Conservation (phyloP, 2,329 filamentous ascomycete species). For the Penicillium sp. region DNA sequence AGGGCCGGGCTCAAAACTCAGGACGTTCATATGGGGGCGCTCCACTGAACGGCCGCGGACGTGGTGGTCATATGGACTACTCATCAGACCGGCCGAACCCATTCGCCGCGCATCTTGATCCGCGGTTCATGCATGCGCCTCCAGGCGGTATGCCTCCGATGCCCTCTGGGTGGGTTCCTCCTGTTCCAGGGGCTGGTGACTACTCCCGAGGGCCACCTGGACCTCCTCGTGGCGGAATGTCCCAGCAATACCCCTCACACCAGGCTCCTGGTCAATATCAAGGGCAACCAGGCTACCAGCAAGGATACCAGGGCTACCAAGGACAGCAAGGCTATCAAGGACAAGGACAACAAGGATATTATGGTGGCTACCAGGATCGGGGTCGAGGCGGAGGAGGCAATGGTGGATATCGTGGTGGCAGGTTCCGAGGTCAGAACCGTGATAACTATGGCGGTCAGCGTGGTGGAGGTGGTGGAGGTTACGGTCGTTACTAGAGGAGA, state of each 20-base stretch:
- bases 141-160: conserved; percentile 34
- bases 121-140: conserved; percentile 42
- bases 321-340: not conserved
- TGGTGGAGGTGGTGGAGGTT: conserved; percentile 37
- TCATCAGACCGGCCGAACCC: conserved; percentile 47
- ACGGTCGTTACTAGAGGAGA: conserved; percentile 39
- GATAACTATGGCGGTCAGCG: conserved; percentile 34
- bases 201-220: conserved; percentile 42
- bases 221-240: conserved; percentile 41
- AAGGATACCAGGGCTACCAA: conserved; percentile 22
- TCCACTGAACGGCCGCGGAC: conserved; percentile 56
- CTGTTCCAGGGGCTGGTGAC: conserved; percentile 31
- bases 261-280: conserved; percentile 28
- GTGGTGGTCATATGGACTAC: conserved; percentile 59
- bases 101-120: conserved; percentile 51
- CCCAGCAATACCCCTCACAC: conserved; percentile 26
- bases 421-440: conserved; percentile 31
- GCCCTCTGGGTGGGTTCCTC: conserved; percentile 40
- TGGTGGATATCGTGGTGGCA: conserved; percentile 18
- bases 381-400: conserved; percentile 28
- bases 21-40: conserved; percentile 73
- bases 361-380: conserved; percentile 29
- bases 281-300: conserved; percentile 25
- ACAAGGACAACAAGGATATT: conserved; percentile 16
- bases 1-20: conserved; percentile 63